These are phyloP conservation scores for Cladorrhinum sp. DNA, from an alignment of 2,329 filamentous ascomycete species.

Conservation along the genomic window DNA sequence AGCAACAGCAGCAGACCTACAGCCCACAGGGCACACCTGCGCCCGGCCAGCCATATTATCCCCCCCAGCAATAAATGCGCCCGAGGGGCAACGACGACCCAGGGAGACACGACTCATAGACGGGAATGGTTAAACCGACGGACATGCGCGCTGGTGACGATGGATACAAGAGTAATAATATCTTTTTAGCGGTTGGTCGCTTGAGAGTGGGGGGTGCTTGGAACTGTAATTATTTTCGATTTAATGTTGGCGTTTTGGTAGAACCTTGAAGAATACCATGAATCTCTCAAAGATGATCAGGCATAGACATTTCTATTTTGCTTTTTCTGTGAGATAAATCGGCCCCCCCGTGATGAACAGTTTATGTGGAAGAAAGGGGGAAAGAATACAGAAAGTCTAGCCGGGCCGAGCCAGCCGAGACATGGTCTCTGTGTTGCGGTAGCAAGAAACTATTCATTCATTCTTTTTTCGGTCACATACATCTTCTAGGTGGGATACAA, in stretches of 20 bases:
- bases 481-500: not conserved
- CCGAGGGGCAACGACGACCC: not conserved
- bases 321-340: not conserved
- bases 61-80: slow-evolving; percentile 11
- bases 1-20: slow-evolving; percentile 17
- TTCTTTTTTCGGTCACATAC: no score
- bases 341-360: not conserved
- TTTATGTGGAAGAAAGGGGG: not conserved
- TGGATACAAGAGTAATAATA: no score
- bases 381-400: not conserved
- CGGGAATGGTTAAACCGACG: not conserved
- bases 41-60: slow-evolving; percentile 17
- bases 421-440: not conserved
- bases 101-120: not conserved
- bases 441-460: not conserved
- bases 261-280: no score
- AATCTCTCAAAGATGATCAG: not conserved
- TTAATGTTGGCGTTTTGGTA: no score
- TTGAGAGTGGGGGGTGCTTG: no score
- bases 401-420: not conserved
- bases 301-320: not conserved
- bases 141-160: no score
- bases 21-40: slow-evolving; percentile 6
- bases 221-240: no score
- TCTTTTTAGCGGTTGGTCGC: no score